phyloP scores from a whole-genome alignment of 1,284 basidiomycete species.

The Tilletia setariae region DNA sequence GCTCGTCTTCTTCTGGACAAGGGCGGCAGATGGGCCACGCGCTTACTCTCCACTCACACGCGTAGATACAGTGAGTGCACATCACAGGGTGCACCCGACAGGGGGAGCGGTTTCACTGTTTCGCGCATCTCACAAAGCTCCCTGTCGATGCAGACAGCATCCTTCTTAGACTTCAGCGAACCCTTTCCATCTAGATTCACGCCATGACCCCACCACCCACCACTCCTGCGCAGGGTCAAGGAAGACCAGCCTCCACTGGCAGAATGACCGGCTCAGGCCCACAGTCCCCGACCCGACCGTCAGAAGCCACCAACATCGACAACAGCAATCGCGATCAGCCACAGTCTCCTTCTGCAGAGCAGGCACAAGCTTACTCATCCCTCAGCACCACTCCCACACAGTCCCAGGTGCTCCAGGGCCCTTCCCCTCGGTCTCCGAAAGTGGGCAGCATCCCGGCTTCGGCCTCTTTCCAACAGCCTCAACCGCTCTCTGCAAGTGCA shows the following conservation, averaged over 20 bases:
- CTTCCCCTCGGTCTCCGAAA: constrained; percentile 23
- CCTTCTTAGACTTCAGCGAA: too few relatives aligned
- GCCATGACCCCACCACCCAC: not conserved
- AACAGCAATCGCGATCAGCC: constrained; percentile 15
- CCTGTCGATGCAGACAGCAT: too few relatives aligned
- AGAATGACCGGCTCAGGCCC: not conserved
- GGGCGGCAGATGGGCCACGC: too few relatives aligned
- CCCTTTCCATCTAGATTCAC: not conserved
- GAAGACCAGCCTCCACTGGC: not conserved
- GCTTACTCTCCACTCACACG: too few relatives aligned
- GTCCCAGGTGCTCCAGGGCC: constrained; percentile 27
- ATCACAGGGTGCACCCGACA: too few relatives aligned
- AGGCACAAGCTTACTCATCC: constrained; percentile 21
- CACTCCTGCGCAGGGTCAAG: not conserved
- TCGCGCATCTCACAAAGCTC: too few relatives aligned
- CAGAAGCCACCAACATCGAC: constrained; percentile 11
- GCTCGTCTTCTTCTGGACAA: too few relatives aligned
- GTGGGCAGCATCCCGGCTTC: constrained; percentile 8
- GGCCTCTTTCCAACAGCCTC: constrained; percentile 25
- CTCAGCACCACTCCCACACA: constrained; percentile 41
- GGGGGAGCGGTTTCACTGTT: too few relatives aligned
- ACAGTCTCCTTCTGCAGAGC: not conserved
- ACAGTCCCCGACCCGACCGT: constrained; percentile 1
- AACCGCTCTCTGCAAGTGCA: constrained; percentile 23
- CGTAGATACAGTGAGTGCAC: too few relatives aligned